Conservation (phyloP, 805 yeast species). For the Candida stauntonica region DNA sequence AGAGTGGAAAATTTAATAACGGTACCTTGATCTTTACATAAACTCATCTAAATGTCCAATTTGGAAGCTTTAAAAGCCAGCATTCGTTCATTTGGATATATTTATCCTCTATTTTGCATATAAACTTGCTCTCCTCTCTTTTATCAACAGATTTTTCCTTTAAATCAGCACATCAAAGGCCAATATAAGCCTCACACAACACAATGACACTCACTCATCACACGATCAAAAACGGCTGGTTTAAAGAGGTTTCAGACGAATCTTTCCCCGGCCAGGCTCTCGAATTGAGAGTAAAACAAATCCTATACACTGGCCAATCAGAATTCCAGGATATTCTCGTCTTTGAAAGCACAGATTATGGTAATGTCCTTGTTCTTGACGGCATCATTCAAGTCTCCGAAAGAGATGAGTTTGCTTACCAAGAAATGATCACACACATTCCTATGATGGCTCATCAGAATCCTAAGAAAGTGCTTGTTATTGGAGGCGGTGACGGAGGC, state of each 20-base stretch:
- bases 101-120: too few species aligned
- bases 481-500: slow-evolving; percentile 98
- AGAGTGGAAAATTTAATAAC: too few species aligned
- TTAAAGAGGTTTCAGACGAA: slow-evolving; percentile 65
- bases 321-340: slow-evolving; percentile 73
- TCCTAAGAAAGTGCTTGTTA: slow-evolving; percentile 76
- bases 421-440: slow-evolving; percentile 84
- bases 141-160: too few species aligned
- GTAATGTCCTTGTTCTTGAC: slow-evolving; percentile 84
- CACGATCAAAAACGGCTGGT: slow-evolving; percentile 65
- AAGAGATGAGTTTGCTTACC: slow-evolving; percentile 90
- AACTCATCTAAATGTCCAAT: too few species aligned
- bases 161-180: not conserved
- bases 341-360: slow-evolving; percentile 70
- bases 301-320: slow-evolving; percentile 65
- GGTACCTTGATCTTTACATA: too few species aligned
- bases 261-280: slow-evolving; percentile 88
- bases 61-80: too few species aligned
- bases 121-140: too few species aligned
- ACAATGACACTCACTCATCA: slow-evolving; percentile 23
- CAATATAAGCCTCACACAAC: not conserved
- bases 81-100: too few species aligned
- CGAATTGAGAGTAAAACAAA: slow-evolving; percentile 52
- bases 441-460: slow-evolving; percentile 73
- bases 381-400: slow-evolving; percentile 91